Evolutionary conservation across 2,329 filamentous ascomycete genomes (phyloP).

Genomic region (Plenodomus lindquistii): DNA sequence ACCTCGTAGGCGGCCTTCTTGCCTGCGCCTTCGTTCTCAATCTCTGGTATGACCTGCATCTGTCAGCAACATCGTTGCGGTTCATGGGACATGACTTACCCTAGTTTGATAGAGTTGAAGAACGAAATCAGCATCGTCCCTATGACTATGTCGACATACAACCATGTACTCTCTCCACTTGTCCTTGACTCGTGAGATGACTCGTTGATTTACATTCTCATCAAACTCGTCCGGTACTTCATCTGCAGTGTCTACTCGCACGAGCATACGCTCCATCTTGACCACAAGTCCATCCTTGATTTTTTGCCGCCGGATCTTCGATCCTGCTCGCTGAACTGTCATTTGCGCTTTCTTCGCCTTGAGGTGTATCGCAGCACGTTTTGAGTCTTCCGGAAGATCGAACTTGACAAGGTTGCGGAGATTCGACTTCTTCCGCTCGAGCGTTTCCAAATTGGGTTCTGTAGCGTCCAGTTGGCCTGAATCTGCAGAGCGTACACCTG

Average conservation of each 20-base stretch:
- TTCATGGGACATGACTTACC: conserved; percentile 31
- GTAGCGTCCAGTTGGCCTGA: conserved; percentile 2
- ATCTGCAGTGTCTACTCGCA: conserved; percentile 61
- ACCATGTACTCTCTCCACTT: conserved; percentile 69
- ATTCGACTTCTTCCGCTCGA: conserved; percentile 33
- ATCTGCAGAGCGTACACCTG: conserved; percentile 25
- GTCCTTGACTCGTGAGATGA: conserved; percentile 61
- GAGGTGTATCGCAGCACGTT: conserved; percentile 43
- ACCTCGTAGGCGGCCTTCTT: conserved; percentile 62
- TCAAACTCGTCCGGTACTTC: conserved; percentile 63
- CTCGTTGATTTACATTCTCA: conserved; percentile 64
- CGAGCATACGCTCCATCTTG: conserved; percentile 71
- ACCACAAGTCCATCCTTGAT: conserved; percentile 63
- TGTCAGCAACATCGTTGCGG: neutral
- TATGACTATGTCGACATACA: conserved; percentile 62
- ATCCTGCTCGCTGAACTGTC: conserved; percentile 39
- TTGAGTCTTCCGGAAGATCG: conserved; percentile 47
- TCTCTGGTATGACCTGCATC: conserved; percentile 60
- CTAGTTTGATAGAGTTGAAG: conserved; percentile 65
- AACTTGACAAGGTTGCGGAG: conserved; percentile 48
- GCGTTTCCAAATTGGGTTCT: conserved; percentile 10
- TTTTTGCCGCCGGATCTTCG: conserved; percentile 45
- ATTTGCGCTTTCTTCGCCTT: conserved; percentile 47
- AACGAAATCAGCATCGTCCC: conserved; percentile 59
- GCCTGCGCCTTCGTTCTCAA: conserved; percentile 56